Base-by-base conservation (phyloP, 179 eudicot species). In the Corrigiola litoralis region DNA sequence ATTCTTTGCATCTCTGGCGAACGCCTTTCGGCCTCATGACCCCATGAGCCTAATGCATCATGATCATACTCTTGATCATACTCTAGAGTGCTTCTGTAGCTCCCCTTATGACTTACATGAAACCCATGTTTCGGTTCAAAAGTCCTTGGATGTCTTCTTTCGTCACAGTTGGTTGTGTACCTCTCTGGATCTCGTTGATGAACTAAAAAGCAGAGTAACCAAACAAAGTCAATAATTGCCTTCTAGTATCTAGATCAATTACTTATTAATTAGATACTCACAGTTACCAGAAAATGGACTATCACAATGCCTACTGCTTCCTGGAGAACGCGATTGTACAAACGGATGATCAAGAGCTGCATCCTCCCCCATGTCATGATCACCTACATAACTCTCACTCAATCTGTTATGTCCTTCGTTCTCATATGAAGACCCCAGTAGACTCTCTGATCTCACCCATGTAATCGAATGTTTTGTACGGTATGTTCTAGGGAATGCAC, bases 91-190 rank as follows among this genome's bases (percentile, higher is more conserved):
- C 54, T 55, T 17, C 18, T 33, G 10, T 12, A 54, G 44, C 32
- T 42, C 42, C 55, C 20, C 31, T 40, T 20, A 20, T 29, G 32
- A n/a, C 58, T 66, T 23, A 44, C 44, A 66, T 44, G 31, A 44
- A 18, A 28, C 12, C 32, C 18, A 34, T 21, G 29, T 31, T 41
- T 32, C 8, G 28, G n/a, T n/a, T n/a, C 14, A 8, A 29, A 66
- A 32, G 14, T 54, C 44, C 62, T 66, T 29, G 42, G 38, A 53
- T 31, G n/a, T 47, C 66, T 62, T 31, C 28, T 38, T 31, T 32
- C 42, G 23, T 62, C 28, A 47, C 21, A 9, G 6, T 42, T 5
- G 54, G 12, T 33, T 47, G 7, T 33, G 21, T 46, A 10, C 12
- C 13, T 33, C 5, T 37, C 33, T 9, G 27, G 28, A 17, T 46